Base-by-base conservation (phyloP, 2,329 filamentous ascomycete genomes). In the Pseudopithomyces maydicus region DNA sequence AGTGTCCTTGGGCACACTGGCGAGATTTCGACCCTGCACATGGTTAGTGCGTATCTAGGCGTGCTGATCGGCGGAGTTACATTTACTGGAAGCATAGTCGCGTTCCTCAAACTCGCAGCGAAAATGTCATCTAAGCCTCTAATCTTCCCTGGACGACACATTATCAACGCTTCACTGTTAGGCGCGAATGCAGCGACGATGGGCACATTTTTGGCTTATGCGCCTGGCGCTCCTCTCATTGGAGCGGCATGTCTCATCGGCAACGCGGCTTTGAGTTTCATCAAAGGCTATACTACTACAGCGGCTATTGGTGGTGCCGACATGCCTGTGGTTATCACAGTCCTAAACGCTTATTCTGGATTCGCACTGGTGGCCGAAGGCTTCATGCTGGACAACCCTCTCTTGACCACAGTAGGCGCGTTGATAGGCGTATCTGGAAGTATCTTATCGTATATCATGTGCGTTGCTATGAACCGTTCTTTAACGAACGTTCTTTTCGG, bases 291-390 rank as follows among this genome's bases (percentile, higher is more conserved):
- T 70, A 96, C 92, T 0, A 96, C 92, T 0, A 96, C 92, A 0
- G 85, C 92, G 1, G 91, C 91, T 0, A 96, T 97, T 68, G 92
- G 92, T 20, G 92, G 92, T n/a, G 92, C 92, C 12, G 92, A 97
- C 70, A 96, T 96, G 92, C 92, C 89, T 14, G 91, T 96, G 5
- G 91, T 95, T 32, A 96, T 96, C 61, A 96, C 91, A 0, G 92
- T 96, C 1, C 78, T 97, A 19, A 97, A 96, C 66, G 92, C 92
- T 0, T 96, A 96, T 73, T 94, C 90, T 46, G 92, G 92, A 12
- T 97, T 96, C 56, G 92, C 92, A 0, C 82, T 97, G 2, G 91
- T 97, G 0, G 92, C 92, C 0, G 92, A 97, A 75, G 92, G 92
- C 0, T 89, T 96, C 73, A 97, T 97, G 92, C 81, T 97, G 14